A percentile compares a stretch with the other conserved stretches of the same genome.
Evolutionary conservation across 2,329 filamentous ascomycete species (phyloP).

Genomic region (Purpureocillium takamizusanense): DNA sequence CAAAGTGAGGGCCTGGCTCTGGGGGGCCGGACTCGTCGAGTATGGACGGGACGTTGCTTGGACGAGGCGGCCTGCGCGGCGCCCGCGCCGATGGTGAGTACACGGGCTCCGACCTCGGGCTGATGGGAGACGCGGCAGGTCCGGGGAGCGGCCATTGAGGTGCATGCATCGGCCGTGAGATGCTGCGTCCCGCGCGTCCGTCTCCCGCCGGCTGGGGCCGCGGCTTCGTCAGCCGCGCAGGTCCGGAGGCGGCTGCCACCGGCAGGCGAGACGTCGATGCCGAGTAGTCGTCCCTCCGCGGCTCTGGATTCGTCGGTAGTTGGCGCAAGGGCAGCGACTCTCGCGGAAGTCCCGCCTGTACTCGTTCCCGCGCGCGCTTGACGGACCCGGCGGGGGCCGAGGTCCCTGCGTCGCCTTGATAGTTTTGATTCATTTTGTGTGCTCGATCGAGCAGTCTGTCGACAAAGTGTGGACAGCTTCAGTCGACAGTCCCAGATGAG

Average conservation of each 20-base stretch:
- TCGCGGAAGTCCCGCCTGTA: conserved; percentile 28
- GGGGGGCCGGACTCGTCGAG: conserved; percentile 47
- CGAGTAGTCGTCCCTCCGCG: neutral
- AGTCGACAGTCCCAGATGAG: too few relatives aligned
- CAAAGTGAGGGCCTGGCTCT: conserved; percentile 45
- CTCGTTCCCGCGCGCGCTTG: conserved; percentile 44
- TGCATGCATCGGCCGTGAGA: conserved; percentile 42
- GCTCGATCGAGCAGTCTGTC: too few relatives aligned
- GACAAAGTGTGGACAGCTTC: too few relatives aligned
- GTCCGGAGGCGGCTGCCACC: conserved; percentile 2
- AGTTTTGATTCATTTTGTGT: conserved; percentile 43
- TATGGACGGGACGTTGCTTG: conserved; percentile 50
- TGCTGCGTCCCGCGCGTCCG: conserved; percentile 17
- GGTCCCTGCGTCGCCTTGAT: conserved; percentile 44
- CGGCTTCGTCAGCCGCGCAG: conserved; percentile 10
- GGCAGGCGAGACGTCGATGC: neutral
- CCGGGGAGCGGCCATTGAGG: conserved; percentile 46
- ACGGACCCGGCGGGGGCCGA: conserved; percentile 36
- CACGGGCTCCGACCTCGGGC: conserved; percentile 31
- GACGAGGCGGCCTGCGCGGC: conserved; percentile 50
- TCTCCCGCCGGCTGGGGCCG: conserved; percentile 13
- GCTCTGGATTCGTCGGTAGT: conserved; percentile 10
- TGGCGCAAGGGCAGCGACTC: conserved; percentile 11
- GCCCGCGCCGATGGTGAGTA: conserved; percentile 37
- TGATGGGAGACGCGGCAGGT: conserved; percentile 24